These are phyloP conservation scores for Euclidium syriacum DNA, from an alignment of 345 rosid genomes.

Conservation along the genomic window DNA sequence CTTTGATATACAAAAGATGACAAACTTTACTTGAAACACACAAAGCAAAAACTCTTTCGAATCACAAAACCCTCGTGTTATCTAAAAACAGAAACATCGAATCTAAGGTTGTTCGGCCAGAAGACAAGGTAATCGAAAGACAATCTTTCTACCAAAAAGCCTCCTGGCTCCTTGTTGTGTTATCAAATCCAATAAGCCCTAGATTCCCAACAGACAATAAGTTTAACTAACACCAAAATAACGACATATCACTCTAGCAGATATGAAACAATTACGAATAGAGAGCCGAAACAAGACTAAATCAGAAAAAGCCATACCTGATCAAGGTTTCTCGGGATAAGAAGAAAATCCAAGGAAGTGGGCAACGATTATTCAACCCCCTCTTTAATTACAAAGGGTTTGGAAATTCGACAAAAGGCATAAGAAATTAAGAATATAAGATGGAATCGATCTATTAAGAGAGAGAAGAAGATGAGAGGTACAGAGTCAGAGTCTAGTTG, in stretches of 20 bases:
- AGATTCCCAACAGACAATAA: neutral
- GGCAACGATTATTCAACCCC: no score
- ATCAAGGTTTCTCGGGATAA: slow-evolving; percentile 2
- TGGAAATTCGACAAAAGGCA: neutral
- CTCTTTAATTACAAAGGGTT: neutral
- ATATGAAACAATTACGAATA: neutral
- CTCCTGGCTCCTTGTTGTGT: no score
- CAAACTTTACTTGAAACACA: neutral
- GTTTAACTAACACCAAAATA: neutral
- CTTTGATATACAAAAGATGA: neutral
- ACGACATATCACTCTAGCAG: neutral
- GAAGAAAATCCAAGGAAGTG: slow-evolving; percentile 18
- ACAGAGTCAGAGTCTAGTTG: slow-evolving; percentile 17
- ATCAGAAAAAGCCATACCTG: slow-evolving; percentile 11
- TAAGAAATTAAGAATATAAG: neutral
- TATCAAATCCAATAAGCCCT: neutral
- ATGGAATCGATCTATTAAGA: neutral
- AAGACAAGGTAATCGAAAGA: neutral
- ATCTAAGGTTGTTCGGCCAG: neutral
- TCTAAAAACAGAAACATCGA: neutral
- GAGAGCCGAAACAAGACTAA: slow-evolving; percentile 1
- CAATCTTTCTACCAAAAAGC: no score
- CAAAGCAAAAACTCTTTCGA: neutral
- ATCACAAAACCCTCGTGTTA: slow-evolving; percentile 21
- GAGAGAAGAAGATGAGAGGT: slow-evolving; percentile 24